Conservation (phyloP, 2,329 filamentous ascomycete genomes). For the Chaetomiaceae sp. region DNA sequence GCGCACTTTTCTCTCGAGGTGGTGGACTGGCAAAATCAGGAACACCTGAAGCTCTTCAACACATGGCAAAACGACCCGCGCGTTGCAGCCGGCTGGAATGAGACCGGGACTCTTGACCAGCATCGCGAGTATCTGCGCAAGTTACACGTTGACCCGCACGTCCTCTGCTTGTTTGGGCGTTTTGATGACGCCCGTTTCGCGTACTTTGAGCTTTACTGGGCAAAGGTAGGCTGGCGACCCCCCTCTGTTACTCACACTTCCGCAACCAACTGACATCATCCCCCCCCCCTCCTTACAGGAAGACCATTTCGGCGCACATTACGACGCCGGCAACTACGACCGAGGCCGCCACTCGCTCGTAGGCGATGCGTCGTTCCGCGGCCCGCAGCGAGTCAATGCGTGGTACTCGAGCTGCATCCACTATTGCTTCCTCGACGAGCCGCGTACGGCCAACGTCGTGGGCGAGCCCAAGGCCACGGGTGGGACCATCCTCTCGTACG, state of each 20-base stretch:
- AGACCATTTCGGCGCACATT: constrained; percentile 53
- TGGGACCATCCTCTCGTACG: constrained; percentile 65
- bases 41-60: constrained; percentile 67
- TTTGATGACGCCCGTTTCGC: constrained; percentile 68
- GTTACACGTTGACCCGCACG: constrained; percentile 66
- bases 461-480: constrained; percentile 70
- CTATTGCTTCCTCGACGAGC: constrained; percentile 57
- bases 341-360: constrained; percentile 55
- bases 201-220: constrained; percentile 79
- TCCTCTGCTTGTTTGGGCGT: constrained; percentile 64
- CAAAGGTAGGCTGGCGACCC: constrained; percentile 41
- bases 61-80: constrained; percentile 79
- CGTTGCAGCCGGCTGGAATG: constrained; percentile 76
- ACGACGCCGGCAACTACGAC: constrained; percentile 51
- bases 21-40: constrained; percentile 59
- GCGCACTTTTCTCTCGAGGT: constrained; percentile 72
- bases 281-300: constrained; percentile 36
- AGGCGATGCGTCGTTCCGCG: constrained; percentile 54
- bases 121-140: constrained; percentile 67
- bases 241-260: background rate
- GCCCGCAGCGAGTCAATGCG: constrained; percentile 54
- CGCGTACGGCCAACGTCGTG: constrained; percentile 52
- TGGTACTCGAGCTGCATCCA: constrained; percentile 60
- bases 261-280: background rate
- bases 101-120: constrained; percentile 69